Percentiles rank a stretch among this genome's conserved stretches.
Evolutionary conservation across 345 rosid genomes (phyloP).

Genomic region (Gossypium stocksii): DNA sequence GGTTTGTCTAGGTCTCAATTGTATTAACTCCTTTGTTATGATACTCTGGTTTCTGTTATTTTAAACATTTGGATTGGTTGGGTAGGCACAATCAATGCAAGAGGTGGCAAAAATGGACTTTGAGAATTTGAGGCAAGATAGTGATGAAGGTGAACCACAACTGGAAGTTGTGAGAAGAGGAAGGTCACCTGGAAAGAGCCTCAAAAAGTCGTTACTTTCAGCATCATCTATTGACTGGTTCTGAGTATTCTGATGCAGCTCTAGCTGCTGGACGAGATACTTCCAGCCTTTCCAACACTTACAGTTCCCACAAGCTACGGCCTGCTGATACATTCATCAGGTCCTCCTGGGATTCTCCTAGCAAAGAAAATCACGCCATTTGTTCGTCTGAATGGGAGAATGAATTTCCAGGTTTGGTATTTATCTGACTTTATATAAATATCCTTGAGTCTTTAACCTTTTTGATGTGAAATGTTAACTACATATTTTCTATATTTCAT

Average conservation of each 20-base stretch:
- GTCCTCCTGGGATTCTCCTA: slow-evolving; percentile 41
- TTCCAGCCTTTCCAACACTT: slow-evolving; percentile 36
- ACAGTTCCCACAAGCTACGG: slow-evolving; percentile 48
- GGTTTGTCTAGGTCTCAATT: slow-evolving; percentile 41
- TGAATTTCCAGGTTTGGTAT: slow-evolving; percentile 76
- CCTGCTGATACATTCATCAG: slow-evolving; percentile 53
- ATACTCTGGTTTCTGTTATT: slow-evolving; percentile 7
- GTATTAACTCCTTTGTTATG: neutral
- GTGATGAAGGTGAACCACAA: slow-evolving; percentile 77
- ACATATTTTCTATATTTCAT: neutral
- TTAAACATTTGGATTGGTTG: slow-evolving; percentile 21
- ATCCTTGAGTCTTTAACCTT: neutral
- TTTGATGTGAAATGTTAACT: neutral
- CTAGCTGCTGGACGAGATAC: slow-evolving; percentile 66
- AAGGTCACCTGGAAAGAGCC: slow-evolving; percentile 53
- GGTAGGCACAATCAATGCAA: slow-evolving; percentile 79
- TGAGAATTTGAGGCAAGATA: slow-evolving; percentile 86
- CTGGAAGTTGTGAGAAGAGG: slow-evolving; percentile 63
- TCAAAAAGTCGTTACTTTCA: slow-evolving; percentile 58
- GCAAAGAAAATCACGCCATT: slow-evolving; percentile 44
- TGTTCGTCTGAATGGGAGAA: slow-evolving; percentile 78
- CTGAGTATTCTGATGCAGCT: slow-evolving; percentile 60
- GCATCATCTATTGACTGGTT: slow-evolving; percentile 45
- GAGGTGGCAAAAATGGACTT: slow-evolving; percentile 93
- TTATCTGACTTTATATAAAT: neutral